A percentile compares a stretch with the other conserved stretches of the same genome.
Evolutionary conservation across 345 rosid genomes (phyloP).

Genomic region (Syzygium aromaticum): DNA sequence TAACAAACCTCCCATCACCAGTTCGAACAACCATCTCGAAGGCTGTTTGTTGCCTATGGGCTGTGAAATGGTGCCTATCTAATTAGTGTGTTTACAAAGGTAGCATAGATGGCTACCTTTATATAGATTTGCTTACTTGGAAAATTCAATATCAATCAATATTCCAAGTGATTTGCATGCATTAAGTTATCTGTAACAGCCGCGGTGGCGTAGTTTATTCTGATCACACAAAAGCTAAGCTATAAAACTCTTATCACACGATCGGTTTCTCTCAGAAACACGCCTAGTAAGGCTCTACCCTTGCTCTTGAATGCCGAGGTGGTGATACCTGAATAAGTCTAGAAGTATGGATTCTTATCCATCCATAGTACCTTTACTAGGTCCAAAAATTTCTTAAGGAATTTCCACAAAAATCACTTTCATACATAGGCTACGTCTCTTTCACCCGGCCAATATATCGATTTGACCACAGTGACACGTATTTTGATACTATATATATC

Average conservation of each 20-base stretch:
- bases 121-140: background rate
- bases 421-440: background rate
- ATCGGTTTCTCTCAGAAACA: background rate
- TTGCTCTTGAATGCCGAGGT: background rate
- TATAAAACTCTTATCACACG: background rate
- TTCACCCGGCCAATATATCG: background rate
- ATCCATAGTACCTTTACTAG: background rate
- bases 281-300: background rate
- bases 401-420: background rate
- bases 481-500: background rate
- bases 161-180: background rate
- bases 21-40: background rate
- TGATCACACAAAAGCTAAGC: background rate
- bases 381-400: background rate
- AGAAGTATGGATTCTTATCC: background rate
- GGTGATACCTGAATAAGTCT: background rate
- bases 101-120: background rate
- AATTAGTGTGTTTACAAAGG: background rate
- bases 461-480: background rate
- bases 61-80: background rate
- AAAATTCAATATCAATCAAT: background rate
- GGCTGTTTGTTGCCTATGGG: background rate
- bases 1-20: background rate
- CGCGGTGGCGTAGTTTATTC: background rate
- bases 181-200: background rate